Evolutionary conservation across 176 grass and related monocot genomes (phyloP).

Genomic region (Rhynchospora tenuis): DNA sequence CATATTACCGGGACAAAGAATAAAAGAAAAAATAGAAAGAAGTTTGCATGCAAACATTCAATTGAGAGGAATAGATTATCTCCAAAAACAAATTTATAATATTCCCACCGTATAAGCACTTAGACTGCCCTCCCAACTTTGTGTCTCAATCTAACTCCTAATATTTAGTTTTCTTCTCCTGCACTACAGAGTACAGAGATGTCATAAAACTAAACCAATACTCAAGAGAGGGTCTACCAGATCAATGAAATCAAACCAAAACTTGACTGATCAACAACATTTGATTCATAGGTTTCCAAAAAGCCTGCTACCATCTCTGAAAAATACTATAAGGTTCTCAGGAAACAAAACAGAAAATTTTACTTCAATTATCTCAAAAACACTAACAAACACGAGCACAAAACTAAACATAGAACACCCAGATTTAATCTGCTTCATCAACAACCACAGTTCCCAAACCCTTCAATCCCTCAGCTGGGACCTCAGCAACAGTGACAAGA

Average conservation of each 20-base stretch:
- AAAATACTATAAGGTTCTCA: background rate
- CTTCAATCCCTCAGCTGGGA: conserved; percentile 66
- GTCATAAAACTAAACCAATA: background rate
- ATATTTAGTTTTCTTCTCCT: background rate
- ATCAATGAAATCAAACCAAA: background rate
- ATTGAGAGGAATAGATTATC: no score
- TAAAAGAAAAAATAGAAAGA: no score
- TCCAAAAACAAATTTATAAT: no score
- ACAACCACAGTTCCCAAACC: conserved; percentile 72
- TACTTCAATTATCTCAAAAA: background rate
- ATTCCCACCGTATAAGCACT: background rate
- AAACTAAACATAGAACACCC: background rate
- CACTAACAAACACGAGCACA: background rate
- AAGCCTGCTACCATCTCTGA: background rate
- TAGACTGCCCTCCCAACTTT: background rate
- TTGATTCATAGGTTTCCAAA: conserved; percentile 13
- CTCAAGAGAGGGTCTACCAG: background rate
- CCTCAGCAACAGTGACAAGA: conserved; percentile 60
- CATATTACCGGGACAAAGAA: no score
- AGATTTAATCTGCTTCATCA: conserved; percentile 54
- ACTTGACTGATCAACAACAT: background rate
- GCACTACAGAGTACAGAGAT: background rate
- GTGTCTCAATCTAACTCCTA: background rate
- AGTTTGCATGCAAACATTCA: no score
- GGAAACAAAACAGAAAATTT: background rate